These are phyloP conservation scores for Mycena metata DNA, from an alignment of 768 basidiomycete genomes.

Conservation along the genomic window DNA sequence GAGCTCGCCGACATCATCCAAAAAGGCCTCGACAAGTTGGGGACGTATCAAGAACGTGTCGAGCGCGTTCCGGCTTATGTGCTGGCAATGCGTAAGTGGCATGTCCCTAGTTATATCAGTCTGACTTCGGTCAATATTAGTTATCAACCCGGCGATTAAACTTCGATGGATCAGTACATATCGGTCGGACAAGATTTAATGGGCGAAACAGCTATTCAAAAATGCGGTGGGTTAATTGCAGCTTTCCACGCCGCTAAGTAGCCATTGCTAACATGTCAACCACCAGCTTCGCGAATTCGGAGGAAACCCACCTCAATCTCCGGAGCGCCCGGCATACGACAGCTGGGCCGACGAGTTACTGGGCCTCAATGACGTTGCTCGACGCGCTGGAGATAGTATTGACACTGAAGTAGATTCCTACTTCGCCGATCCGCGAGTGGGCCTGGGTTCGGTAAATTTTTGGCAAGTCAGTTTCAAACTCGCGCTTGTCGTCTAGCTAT, in stretches of 20 bases:
- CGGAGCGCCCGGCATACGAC: neutral
- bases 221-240: no score
- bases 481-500: no score
- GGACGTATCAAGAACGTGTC: slow-evolving; percentile 30
- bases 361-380: neutral
- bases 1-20: slow-evolving; percentile 33
- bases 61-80: slow-evolving; percentile 31
- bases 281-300: neutral
- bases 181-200: neutral
- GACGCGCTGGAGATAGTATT: neutral
- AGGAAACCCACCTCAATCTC: neutral
- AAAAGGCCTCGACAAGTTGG: slow-evolving; percentile 38
- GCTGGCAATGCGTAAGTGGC: slow-evolving; percentile 37
- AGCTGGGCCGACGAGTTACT: slow-evolving; percentile 23
- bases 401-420: neutral
- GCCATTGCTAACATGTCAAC: no score
- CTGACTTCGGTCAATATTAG: slow-evolving; percentile 13
- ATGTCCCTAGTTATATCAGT: no score
- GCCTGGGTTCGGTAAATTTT: slow-evolving; percentile 4
- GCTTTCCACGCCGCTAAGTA: no score
- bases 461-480: slow-evolving; percentile 15
- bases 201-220: no score
- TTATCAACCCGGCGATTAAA: slow-evolving; percentile 33
- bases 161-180: slow-evolving; percentile 20
- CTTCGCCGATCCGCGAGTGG: neutral